phyloP scores from a whole-genome alignment of 139 green algal species.

The Chlorella vulgaris region DNA sequence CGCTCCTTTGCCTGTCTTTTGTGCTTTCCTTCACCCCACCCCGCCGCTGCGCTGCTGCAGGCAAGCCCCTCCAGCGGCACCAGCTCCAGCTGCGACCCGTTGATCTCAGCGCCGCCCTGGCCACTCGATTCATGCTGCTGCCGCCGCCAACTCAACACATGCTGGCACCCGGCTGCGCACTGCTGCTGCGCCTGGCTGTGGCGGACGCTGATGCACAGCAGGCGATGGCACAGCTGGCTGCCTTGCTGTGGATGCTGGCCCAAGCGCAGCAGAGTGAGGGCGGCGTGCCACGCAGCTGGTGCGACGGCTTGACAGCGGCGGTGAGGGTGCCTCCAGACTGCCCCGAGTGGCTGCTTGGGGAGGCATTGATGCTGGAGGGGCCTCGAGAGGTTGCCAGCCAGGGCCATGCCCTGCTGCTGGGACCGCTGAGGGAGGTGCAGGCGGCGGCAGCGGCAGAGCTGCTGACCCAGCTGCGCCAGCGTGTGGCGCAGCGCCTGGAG shows the following conservation, averaged over 20 bases:
- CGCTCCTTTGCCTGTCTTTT: too few relatives aligned
- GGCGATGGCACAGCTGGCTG: neutral
- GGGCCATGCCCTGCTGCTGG: constrained; percentile 16
- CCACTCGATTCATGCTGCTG: constrained; percentile 7
- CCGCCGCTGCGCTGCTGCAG: too few relatives aligned
- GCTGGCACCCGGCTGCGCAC: neutral
- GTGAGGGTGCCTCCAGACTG: neutral
- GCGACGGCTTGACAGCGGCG: neutral
- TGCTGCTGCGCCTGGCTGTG: constrained; percentile 4
- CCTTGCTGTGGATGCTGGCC: constrained; percentile 29
- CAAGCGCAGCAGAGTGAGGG: neutral
- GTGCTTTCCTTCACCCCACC: too few relatives aligned
- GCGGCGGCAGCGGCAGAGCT: constrained; percentile 7
- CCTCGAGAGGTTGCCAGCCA: neutral
- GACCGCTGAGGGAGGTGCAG: neutral
- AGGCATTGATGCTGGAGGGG: neutral
- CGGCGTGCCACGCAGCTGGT: too few relatives aligned
- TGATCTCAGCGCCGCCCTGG: neutral
- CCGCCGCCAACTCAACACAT: constrained; percentile 18
- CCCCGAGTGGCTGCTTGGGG: neutral
- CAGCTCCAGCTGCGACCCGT: neutral
- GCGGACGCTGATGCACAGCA: neutral
- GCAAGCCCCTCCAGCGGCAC: neutral
- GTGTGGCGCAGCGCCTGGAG: neutral
- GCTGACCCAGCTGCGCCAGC: neutral